Conservation (phyloP, 441 rosid species). For the Isatis lusitanica region DNA sequence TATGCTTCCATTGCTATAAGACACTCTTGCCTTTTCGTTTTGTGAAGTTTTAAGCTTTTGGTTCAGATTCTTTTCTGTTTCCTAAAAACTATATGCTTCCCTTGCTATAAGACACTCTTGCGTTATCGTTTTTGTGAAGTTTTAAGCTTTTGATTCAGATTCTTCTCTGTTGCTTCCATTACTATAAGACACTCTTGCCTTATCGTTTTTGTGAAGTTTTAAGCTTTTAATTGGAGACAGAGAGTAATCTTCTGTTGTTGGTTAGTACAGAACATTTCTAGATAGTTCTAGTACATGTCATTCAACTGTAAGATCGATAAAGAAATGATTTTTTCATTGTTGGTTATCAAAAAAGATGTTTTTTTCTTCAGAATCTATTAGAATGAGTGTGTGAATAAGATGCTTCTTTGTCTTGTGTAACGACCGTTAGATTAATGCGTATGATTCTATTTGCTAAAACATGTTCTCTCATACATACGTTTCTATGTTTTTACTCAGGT, state of each 20-base stretch:
- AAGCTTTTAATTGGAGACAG: background rate
- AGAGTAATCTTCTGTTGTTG: background rate
- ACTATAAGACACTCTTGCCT: background rate
- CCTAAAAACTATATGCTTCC: too few species aligned
- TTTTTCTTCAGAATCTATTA: background rate
- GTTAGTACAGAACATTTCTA: background rate
- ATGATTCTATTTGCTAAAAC: background rate
- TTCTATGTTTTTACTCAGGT: constrained; percentile 46
- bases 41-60: too few species aligned
- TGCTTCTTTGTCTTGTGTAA: background rate
- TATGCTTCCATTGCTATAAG: too few species aligned
- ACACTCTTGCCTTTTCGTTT: too few species aligned
- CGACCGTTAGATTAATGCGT: background rate
- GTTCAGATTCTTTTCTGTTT: background rate
- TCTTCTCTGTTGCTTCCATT: background rate
- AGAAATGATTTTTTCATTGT: background rate
- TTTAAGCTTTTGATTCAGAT: background rate
- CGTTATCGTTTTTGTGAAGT: too few species aligned
- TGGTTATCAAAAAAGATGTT: background rate
- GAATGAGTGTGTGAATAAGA: background rate
- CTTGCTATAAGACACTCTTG: too few species aligned
- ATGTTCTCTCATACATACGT: background rate
- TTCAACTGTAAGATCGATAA: background rate
- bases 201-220: background rate
- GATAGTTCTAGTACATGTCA: background rate